phyloP scores from a whole-genome alignment of 148 eudicot species.

The Chenopodium berlandieri region DNA sequence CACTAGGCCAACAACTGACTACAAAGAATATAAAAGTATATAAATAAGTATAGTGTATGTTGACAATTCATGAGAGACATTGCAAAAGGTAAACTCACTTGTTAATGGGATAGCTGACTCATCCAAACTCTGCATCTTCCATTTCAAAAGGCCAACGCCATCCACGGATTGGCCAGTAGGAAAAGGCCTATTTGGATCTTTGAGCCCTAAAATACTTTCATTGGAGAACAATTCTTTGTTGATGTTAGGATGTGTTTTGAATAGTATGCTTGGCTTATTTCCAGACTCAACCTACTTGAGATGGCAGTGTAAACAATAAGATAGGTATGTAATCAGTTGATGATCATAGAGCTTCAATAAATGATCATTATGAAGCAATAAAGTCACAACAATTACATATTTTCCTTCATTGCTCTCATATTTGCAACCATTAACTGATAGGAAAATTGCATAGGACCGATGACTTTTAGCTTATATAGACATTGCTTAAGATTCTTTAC shows the following conservation, averaged over 20 bases:
- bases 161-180: conserved; percentile 70
- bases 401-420: no score
- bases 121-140: conserved; percentile 87
- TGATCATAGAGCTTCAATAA: neutral
- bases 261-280: conserved; percentile 59
- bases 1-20: conserved; percentile 96
- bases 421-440: neutral
- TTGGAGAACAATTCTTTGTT: conserved; percentile 71
- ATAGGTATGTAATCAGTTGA: neutral
- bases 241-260: conserved; percentile 91
- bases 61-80: neutral
- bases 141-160: conserved; percentile 76
- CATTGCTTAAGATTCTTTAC: neutral
- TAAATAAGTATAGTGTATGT: neutral
- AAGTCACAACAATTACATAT: neutral
- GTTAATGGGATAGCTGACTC: conserved; percentile 77
- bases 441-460: neutral
- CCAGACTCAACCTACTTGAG: conserved; percentile 61
- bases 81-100: conserved; percentile 44
- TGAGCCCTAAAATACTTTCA: conserved; percentile 77
- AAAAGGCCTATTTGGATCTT: conserved; percentile 80
- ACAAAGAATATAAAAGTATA: neutral
- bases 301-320: neutral
- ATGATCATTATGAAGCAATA: neutral
- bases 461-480: neutral